These are phyloP conservation scores for Trypanosoma boissoni DNA, from an alignment of 208 protist genomes.

Conservation along the genomic window DNA sequence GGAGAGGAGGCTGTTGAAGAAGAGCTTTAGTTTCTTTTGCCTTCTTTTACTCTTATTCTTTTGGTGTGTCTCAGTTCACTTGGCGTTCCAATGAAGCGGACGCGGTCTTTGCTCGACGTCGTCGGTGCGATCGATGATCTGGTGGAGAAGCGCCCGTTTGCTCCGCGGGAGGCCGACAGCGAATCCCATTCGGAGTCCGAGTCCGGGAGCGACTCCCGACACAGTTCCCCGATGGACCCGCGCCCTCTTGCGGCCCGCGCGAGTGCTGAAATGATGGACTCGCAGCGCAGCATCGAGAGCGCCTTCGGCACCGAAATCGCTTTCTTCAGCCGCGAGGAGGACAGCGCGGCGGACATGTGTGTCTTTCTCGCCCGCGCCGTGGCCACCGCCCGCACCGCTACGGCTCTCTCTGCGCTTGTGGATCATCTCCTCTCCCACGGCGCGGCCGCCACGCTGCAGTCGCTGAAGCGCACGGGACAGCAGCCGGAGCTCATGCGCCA, in stretches of 20 bases:
- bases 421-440: slow-evolving; percentile 28
- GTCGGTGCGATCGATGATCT: slow-evolving; percentile 1
- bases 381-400: slow-evolving; percentile 22
- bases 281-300: slow-evolving; percentile 13
- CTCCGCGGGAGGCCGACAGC: too few relatives aligned
- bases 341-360: slow-evolving; percentile 70
- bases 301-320: slow-evolving; percentile 51
- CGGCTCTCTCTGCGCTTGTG: slow-evolving; percentile 38
- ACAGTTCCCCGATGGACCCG: neutral
- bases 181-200: too few relatives aligned
- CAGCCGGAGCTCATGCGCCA: slow-evolving; percentile 34
- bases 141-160: neutral
- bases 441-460: slow-evolving; percentile 27
- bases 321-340: slow-evolving; percentile 65
- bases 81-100: slow-evolving; percentile 9
- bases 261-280: neutral
- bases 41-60: neutral
- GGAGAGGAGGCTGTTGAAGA: too few relatives aligned
- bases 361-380: slow-evolving; percentile 55
- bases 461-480: slow-evolving; percentile 47
- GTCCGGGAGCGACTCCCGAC: neutral
- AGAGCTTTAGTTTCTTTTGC: slow-evolving; percentile 9
- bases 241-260: neutral
- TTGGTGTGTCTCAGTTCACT: neutral
- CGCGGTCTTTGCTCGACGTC: slow-evolving; percentile 9